Percentiles rank a stretch among this genome's conserved stretches.
Conservation (phyloP, 2,329 filamentous ascomycete genomes). For the Fusarium paranaense region DNA sequence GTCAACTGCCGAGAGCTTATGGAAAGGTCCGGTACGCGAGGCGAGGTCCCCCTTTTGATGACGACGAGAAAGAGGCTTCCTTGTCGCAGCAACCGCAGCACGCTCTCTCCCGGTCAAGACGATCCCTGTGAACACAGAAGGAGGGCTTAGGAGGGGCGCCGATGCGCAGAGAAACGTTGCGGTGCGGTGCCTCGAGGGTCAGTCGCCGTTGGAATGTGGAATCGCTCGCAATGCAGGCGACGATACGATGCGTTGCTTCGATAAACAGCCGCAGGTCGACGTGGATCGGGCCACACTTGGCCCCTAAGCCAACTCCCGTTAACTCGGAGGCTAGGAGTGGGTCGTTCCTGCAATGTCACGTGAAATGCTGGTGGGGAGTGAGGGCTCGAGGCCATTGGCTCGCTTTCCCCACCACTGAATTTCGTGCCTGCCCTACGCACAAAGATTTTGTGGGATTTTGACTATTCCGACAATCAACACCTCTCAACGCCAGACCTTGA, state of each 20-base stretch:
- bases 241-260: constrained; percentile 38
- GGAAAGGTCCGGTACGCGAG: constrained; percentile 32
- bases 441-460: constrained; percentile 57
- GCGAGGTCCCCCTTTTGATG: constrained; percentile 36
- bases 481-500: constrained; percentile 53
- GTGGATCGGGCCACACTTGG: constrained; percentile 35
- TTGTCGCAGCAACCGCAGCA: constrained; percentile 30
- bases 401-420: constrained; percentile 49
- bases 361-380: constrained; percentile 26
- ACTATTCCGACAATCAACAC: constrained; percentile 50
- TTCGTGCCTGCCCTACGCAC: constrained; percentile 56
- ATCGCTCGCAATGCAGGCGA: constrained; percentile 38
- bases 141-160: constrained; percentile 15
- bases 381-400: constrained; percentile 49
- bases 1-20: constrained; percentile 27
- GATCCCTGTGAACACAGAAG: constrained; percentile 20
- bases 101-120: constrained; percentile 19
- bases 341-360: constrained; percentile 37
- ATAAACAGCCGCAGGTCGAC: constrained; percentile 40
- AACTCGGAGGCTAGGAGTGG: constrained; percentile 22
- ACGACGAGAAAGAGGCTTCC: constrained; percentile 17
- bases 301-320: constrained; percentile 38
- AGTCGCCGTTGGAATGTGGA: constrained; percentile 40
- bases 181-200: constrained; percentile 22
- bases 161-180: constrained; percentile 30